These are phyloP conservation scores for Hanseniaspora valbyensis DNA, from an alignment of 805 yeast species.

Conservation along the genomic window DNA sequence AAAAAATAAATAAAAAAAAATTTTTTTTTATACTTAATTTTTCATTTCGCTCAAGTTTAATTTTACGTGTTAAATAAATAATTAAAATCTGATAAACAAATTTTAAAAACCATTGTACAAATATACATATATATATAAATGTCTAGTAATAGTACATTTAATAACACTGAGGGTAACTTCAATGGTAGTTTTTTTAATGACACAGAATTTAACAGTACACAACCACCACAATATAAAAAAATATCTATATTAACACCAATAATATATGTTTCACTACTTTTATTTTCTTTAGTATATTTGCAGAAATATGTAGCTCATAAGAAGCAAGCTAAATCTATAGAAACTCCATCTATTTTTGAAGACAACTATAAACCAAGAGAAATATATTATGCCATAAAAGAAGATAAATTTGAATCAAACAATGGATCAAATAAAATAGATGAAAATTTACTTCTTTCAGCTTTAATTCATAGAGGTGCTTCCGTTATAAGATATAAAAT, in stretches of 20 bases:
- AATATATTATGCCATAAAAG: conserved; percentile 49
- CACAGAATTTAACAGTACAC: conserved; percentile 15
- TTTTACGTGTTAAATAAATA: too few relatives aligned
- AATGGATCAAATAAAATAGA: conserved; percentile 45
- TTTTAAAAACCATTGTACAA: too few relatives aligned
- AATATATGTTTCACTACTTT: conserved; percentile 6
- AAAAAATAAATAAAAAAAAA: too few relatives aligned
- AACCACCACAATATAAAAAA: conserved; percentile 2
- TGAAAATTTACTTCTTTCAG: conserved; percentile 64
- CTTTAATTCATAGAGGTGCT: conserved; percentile 60
- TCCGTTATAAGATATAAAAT: conserved; percentile 78
- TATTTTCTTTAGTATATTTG: conserved; percentile 6
- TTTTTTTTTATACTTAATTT: too few relatives aligned
- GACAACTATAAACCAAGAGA: conserved; percentile 51
- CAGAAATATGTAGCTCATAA: conserved; percentile 9
- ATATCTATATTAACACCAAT: conserved; percentile 13
- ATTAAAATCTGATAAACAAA: too few relatives aligned
- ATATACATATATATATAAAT: not conserved
- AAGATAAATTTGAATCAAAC: conserved; percentile 26
- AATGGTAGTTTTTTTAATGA: conserved; percentile 16
- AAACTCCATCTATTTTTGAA: conserved; percentile 50
- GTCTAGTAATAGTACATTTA: not conserved
- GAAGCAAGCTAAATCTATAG: conserved; percentile 10
- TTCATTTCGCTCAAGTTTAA: too few relatives aligned
- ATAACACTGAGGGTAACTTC: conserved; percentile 14